Evolutionary conservation across 2,329 filamentous ascomycete genomes (phyloP).

Genomic region (Epichloe sp.): DNA sequence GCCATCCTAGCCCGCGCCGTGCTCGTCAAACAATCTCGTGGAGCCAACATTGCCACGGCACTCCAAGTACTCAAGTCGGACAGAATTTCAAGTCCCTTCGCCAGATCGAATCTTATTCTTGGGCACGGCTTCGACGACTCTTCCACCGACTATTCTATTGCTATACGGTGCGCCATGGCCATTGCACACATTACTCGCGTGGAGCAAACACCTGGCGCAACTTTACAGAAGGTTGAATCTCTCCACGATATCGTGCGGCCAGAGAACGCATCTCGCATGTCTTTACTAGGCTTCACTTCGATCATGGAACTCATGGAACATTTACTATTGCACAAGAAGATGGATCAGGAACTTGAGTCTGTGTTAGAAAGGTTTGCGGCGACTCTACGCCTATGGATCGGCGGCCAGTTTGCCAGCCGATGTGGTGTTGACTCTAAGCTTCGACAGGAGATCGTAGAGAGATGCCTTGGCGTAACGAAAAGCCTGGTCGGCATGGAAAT

Average conservation of each 20-base stretch:
- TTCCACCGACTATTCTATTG: conserved; percentile 40
- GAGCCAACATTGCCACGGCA: conserved; percentile 42
- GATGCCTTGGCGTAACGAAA: conserved; percentile 43
- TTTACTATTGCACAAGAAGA: conserved; percentile 33
- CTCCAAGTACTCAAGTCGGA: conserved; percentile 33
- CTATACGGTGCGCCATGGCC: conserved; percentile 46
- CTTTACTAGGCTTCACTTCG: conserved; percentile 46
- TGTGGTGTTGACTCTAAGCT: conserved; percentile 37
- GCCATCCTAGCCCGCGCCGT: conserved; percentile 47
- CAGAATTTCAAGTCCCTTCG: conserved; percentile 13
- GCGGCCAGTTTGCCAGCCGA: conserved; percentile 35
- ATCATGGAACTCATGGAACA: conserved; percentile 44
- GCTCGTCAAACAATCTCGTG: conserved; percentile 39
- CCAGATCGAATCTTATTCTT: conserved; percentile 27
- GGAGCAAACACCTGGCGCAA: conserved; percentile 19
- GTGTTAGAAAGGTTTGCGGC: conserved; percentile 45
- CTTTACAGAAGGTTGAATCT: conserved; percentile 30
- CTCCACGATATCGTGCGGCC: conserved; percentile 37
- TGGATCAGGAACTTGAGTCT: conserved; percentile 31
- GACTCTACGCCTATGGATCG: conserved; percentile 47
- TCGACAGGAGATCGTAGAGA: conserved; percentile 40
- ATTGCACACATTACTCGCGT: conserved; percentile 43
- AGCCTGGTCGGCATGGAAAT: conserved; percentile 45
- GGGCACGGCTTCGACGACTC: conserved; percentile 27
- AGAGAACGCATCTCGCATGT: conserved; percentile 29